A percentile compares a stretch with the other conserved stretches of the same genome.
These are phyloP conservation scores for Alternaria sp. DNA, from an alignment of 2,329 filamentous ascomycete species.

Conservation along the genomic window DNA sequence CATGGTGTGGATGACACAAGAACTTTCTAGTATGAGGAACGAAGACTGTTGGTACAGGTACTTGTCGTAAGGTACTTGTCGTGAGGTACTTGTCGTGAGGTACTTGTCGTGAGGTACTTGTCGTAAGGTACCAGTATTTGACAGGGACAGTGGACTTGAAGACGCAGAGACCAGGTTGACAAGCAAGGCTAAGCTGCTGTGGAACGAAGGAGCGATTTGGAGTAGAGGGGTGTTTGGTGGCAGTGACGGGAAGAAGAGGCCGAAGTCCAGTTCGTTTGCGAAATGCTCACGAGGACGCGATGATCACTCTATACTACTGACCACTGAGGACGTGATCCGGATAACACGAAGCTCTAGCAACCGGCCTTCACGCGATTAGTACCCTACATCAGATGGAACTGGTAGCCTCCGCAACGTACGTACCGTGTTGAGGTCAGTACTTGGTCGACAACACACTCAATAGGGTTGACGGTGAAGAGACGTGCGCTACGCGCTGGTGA, in stretches of 20 bases:
- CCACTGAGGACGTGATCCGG: conserved; percentile 26
- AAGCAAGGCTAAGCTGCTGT: conserved; percentile 33
- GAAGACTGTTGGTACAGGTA: conserved; percentile 1
- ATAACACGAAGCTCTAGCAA: conserved; percentile 1
- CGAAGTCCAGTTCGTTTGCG: conserved; percentile 40
- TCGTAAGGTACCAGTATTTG: conserved; percentile 23
- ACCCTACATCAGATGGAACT: background rate
- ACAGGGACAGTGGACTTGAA: conserved; percentile 30
- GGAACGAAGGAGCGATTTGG: conserved; percentile 30
- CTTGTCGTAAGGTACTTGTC: background rate
- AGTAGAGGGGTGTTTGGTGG: conserved; percentile 28
- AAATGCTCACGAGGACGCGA: conserved; percentile 40
- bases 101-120: conserved; percentile 28
- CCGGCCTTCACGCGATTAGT: conserved; percentile 18
- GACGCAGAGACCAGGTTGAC: conserved; percentile 19
- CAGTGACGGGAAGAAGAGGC: conserved; percentile 30
- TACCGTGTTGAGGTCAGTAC: conserved; percentile 10
- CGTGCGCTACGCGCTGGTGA: conserved; percentile 23
- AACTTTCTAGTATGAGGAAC: background rate
- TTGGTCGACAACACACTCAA: conserved; percentile 3
- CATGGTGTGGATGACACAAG: conserved; percentile 31
- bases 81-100: background rate
- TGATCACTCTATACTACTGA: conserved; percentile 32
- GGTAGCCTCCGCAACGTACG: conserved; percentile 22
- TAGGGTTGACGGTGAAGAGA: conserved; percentile 12